These are phyloP conservation scores for Bacidia rubella DNA, from an alignment of 495 filamentous ascomycete genomes.

Conservation along the genomic window DNA sequence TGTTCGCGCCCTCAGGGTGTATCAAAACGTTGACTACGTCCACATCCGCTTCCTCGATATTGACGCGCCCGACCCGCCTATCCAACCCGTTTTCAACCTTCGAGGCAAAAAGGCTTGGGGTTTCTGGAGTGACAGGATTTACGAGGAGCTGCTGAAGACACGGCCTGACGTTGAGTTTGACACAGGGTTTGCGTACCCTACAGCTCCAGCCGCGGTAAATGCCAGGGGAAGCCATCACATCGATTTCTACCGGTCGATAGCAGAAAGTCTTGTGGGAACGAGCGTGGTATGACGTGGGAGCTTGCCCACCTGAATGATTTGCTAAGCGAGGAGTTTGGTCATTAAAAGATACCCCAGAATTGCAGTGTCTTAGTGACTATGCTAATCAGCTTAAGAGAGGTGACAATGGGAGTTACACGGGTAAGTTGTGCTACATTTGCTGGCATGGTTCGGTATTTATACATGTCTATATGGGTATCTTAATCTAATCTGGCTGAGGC, in stretches of 20 bases:
- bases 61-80: slow-evolving; percentile 36
- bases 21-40: slow-evolving; percentile 41
- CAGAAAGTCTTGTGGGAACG: background rate
- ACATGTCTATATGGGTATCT: background rate
- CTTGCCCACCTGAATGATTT: background rate
- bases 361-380: background rate
- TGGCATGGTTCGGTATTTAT: too few relatives aligned
- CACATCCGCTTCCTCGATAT: slow-evolving; percentile 62
- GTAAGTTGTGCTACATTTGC: too few relatives aligned
- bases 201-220: background rate
- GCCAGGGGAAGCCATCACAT: slow-evolving; percentile 31
- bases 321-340: background rate
- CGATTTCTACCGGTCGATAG: slow-evolving; percentile 30
- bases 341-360: background rate
- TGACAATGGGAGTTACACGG: too few relatives aligned
- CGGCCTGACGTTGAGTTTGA: slow-evolving; percentile 43
- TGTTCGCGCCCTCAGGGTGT: slow-evolving; percentile 39
- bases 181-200: background rate
- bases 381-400: background rate
- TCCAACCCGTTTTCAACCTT: slow-evolving; percentile 57
- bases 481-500: background rate
- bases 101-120: slow-evolving; percentile 43
- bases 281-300: background rate
- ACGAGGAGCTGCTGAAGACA: slow-evolving; percentile 37
- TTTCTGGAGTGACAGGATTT: slow-evolving; percentile 54